Conservation (phyloP, 371 early-diverging fungal species). For the Nematocida ausubeli region DNA sequence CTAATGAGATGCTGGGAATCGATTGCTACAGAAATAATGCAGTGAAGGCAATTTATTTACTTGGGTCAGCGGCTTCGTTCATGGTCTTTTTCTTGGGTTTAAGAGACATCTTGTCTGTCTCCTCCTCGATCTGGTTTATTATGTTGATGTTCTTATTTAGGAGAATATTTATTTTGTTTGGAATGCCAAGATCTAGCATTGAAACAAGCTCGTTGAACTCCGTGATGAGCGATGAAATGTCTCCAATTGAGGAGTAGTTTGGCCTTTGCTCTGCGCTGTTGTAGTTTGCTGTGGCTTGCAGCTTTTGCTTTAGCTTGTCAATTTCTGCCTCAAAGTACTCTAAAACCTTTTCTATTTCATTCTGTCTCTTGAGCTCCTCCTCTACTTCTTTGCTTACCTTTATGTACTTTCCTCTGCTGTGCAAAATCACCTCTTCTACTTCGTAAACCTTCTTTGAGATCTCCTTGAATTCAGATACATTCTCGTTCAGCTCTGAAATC, state of each 20-base stretch:
- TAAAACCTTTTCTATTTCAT: slow-evolving; percentile 45
- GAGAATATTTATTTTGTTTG: slow-evolving; percentile 42
- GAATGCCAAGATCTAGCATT: slow-evolving; percentile 13
- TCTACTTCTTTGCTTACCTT: slow-evolving; percentile 43
- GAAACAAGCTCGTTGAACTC: slow-evolving; percentile 50
- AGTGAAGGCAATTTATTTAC: too few species aligned
- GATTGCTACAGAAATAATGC: too few species aligned
- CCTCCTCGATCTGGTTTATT: slow-evolving; percentile 30
- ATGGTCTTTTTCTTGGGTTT: background rate
- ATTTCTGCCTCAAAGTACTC: slow-evolving; percentile 55
- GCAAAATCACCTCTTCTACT: slow-evolving; percentile 37
- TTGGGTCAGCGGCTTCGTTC: too few species aligned
- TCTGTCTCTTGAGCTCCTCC: slow-evolving; percentile 38
- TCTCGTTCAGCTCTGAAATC: slow-evolving; percentile 40
- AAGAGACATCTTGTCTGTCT: background rate
- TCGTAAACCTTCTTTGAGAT: slow-evolving; percentile 45
- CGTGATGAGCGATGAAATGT: slow-evolving; percentile 21
- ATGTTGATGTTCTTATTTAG: slow-evolving; percentile 51
- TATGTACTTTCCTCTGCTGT: slow-evolving; percentile 34
- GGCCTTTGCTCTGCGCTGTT: background rate
- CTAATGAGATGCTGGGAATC: too few species aligned
- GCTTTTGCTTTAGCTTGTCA: slow-evolving; percentile 34
- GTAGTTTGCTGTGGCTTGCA: background rate
- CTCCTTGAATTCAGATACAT: slow-evolving; percentile 39
- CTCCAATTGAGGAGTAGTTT: slow-evolving; percentile 23